Evolutionary conservation across 306 rosid genomes (phyloP).

Genomic region (Prunus mongolica): DNA sequence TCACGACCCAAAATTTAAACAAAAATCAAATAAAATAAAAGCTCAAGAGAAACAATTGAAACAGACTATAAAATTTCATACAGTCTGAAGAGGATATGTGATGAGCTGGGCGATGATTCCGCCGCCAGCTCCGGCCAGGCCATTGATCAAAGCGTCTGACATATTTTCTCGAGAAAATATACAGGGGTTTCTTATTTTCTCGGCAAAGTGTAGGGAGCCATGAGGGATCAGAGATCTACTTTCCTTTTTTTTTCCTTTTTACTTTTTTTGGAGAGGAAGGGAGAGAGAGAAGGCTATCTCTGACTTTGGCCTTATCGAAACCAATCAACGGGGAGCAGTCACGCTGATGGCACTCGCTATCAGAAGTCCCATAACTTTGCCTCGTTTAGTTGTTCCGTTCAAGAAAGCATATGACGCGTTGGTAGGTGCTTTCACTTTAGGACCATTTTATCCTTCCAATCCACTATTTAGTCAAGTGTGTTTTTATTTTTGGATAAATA

Average conservation of each 20-base stretch:
- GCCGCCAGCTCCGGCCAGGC: conserved; percentile 94
- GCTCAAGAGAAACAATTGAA: not conserved
- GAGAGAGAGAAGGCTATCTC: conserved; percentile 6
- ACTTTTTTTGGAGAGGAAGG: not conserved
- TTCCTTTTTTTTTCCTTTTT: not conserved
- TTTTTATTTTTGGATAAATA: too few relatives aligned
- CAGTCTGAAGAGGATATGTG: conserved; percentile 97
- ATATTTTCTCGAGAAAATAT: conserved; percentile 33
- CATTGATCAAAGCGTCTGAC: conserved; percentile 98
- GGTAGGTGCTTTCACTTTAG: not conserved
- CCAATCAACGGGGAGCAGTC: not conserved
- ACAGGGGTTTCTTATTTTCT: not conserved
- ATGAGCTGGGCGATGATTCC: conserved; percentile 98
- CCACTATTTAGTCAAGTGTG: not conserved
- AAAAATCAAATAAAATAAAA: not conserved
- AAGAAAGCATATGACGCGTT: conserved; percentile 28
- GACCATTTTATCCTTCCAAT: conserved; percentile 25
- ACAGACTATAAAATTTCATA: conserved; percentile 1
- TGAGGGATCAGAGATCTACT: not conserved
- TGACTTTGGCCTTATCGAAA: conserved; percentile 22
- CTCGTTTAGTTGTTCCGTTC: conserved; percentile 28
- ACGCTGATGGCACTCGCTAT: conserved; percentile 14
- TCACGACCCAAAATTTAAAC: conserved; percentile 11
- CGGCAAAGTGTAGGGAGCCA: conserved; percentile 3
- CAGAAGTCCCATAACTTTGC: not conserved